Base-by-base conservation (phyloP, 1,284 basidiomycete species). In the Rhizopogon parksii region DNA sequence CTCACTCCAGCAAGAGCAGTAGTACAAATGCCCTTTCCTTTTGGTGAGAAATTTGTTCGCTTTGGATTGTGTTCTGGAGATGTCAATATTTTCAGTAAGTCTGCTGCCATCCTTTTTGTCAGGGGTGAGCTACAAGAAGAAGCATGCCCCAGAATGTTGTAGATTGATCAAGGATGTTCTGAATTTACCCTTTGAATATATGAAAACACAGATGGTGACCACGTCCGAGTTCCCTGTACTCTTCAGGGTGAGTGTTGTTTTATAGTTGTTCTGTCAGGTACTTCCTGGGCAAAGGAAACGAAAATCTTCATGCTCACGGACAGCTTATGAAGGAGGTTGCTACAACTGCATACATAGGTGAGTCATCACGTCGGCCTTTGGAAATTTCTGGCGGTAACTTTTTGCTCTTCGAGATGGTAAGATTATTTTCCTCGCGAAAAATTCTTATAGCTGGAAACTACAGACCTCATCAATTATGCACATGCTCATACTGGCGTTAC, bases 291-390 rank as follows among this genome's bases (percentile, higher is more conserved):
- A 46, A 48, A 37, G 36, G 49, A 46, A 50, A 67, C 34, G 61
- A 42, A 24, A 36, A 3, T 8, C 7, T 21, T 37, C 46, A 59
- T 35, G 39, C 40, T 30, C 15, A 17, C 15, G 63, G 66, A 43
- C 62, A 52, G 40, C 47, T 46, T 36, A 56, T 64, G 43, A 66
- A 59, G 46, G 60, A 58, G 49, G 65, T 61, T 49, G 64, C 65
- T 1, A 61, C 66, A 5, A 65, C 61, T 1, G 62, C 61, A 43
- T 64, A 66, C 35, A 53, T 66, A 2, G 62, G 62, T 64, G 38
- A 34, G 50, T 17, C 25, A 43, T 45, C 14, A 24, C 15, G 8
- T n/a, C n/a, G 9, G 30, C 30, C 35, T 12, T 14, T n/a, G n/a
- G 7, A 3, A 15, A 15, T 4, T 3, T 36, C 19, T 39, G 14